These are phyloP conservation scores for Schizochytrium sp. DNA, from an alignment of 108 stramenopile species.

Conservation along the genomic window DNA sequence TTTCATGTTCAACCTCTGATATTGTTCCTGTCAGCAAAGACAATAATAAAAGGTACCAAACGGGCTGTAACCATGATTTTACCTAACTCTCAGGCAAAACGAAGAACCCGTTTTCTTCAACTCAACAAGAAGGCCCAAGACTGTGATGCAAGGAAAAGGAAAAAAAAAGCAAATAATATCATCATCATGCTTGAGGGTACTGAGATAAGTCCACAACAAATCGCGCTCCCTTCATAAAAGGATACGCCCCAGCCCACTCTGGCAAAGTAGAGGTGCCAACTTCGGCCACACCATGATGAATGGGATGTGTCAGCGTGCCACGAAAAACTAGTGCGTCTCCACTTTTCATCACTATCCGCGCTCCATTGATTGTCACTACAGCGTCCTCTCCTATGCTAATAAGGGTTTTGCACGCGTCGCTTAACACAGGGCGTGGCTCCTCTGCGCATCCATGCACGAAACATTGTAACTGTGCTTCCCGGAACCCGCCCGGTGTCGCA, in stretches of 20 bases:
- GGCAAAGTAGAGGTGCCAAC: not conserved
- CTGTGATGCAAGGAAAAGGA: no score
- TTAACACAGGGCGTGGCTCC: conserved; percentile 5
- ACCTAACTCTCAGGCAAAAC: no score
- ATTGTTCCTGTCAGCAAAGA: no score
- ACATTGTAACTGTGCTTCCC: conserved; percentile 4
- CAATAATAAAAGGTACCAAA: no score
- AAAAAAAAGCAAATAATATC: not conserved
- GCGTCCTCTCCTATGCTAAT: conserved; percentile 33
- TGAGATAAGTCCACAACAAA: conserved; percentile 1
- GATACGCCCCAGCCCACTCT: not conserved
- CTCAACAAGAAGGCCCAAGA: no score
- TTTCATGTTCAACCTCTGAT: no score
- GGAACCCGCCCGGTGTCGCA: not conserved
- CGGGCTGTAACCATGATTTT: no score
- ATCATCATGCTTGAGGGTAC: not conserved
- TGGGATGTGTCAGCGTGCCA: not conserved
- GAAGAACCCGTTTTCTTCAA: no score
- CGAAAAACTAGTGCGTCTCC: conserved; percentile 44
- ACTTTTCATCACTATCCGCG: conserved; percentile 22
- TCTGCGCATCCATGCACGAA: conserved; percentile 31
- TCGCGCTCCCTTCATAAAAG: conserved; percentile 10
- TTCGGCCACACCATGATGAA: conserved; percentile 10
- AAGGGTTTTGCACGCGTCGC: conserved; percentile 13
- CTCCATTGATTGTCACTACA: not conserved